Percentiles rank a stretch among this genome's conserved stretches.
Evolutionary conservation across 768 basidiomycete species (phyloP).

Genomic region (Mycena vitilis): DNA sequence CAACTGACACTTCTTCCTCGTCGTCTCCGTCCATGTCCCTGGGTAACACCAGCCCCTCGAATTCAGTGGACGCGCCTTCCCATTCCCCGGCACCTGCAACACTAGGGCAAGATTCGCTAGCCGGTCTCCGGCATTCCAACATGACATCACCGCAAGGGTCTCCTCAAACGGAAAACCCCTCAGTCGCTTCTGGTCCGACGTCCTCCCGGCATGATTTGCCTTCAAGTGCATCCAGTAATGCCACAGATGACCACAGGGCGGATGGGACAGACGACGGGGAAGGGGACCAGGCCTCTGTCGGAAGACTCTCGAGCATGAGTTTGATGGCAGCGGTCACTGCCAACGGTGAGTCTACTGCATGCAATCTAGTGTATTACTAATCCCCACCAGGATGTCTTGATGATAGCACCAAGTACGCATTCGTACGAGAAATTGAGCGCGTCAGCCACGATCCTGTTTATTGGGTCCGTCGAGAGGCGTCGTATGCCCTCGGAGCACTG

Average conservation of each 20-base stretch:
- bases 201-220: constrained; percentile 18
- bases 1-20: constrained; percentile 40
- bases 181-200: constrained; percentile 13
- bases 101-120: neutral
- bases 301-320: constrained; percentile 92
- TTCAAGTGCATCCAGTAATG: constrained; percentile 22
- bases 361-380: constrained; percentile 27
- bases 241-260: constrained; percentile 25
- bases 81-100: neutral
- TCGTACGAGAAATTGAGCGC: constrained; percentile 81
- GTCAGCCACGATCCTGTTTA: constrained; percentile 73
- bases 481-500: constrained; percentile 88
- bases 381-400: constrained; percentile 60
- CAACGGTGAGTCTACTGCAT: constrained; percentile 62
- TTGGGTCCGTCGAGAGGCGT: constrained; percentile 88
- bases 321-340: constrained; percentile 90
- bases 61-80: neutral
- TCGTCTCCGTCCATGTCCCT: constrained; percentile 34
- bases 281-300: constrained; percentile 83
- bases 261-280: constrained; percentile 45
- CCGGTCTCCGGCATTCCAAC: neutral
- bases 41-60: neutral
- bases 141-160: constrained; percentile 1
- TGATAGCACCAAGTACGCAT: constrained; percentile 67
- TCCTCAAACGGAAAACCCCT: constrained; percentile 12